Evolutionary conservation across 495 filamentous ascomycete genomes (phyloP).

Genomic region (Daldinia childiae): DNA sequence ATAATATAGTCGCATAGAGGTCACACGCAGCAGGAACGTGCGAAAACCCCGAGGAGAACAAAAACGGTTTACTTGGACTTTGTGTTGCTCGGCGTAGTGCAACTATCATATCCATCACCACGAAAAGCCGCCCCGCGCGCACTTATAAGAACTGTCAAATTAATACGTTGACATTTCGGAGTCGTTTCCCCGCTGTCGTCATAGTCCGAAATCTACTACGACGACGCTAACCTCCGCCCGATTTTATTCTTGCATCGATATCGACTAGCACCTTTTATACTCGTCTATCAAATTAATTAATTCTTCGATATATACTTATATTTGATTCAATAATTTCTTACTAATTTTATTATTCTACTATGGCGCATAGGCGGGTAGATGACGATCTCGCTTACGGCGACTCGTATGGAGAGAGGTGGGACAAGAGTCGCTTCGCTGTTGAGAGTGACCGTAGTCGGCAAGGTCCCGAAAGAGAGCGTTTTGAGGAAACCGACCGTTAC

Average conservation of each 20-base stretch:
- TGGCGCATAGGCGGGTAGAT: constrained; percentile 47
- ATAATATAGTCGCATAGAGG: constrained; percentile 24
- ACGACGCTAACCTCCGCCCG: constrained; percentile 6
- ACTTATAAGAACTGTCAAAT: constrained; percentile 13
- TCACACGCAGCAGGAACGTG: constrained; percentile 31
- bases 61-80: constrained; percentile 8
- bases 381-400: constrained; percentile 50
- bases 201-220: constrained; percentile 23
- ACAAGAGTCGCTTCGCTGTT: constrained; percentile 52
- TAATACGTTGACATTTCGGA: constrained; percentile 29
- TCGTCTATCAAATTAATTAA: neutral
- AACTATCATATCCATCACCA: constrained; percentile 22
- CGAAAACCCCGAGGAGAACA: constrained; percentile 7
- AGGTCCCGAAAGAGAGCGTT: constrained; percentile 44
- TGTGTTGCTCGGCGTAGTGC: constrained; percentile 11
- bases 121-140: constrained; percentile 28
- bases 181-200: constrained; percentile 30
- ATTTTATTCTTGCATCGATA: constrained; percentile 13
- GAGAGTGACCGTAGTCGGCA: constrained; percentile 39
- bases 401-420: constrained; percentile 53
- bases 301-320: neutral
- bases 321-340: neutral
- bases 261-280: constrained; percentile 13
- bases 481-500: constrained; percentile 50
- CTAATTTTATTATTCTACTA: constrained; percentile 8